phyloP scores from a whole-genome alignment of 2,329 filamentous ascomycete species.

The Colletotrichum caudatum region DNA sequence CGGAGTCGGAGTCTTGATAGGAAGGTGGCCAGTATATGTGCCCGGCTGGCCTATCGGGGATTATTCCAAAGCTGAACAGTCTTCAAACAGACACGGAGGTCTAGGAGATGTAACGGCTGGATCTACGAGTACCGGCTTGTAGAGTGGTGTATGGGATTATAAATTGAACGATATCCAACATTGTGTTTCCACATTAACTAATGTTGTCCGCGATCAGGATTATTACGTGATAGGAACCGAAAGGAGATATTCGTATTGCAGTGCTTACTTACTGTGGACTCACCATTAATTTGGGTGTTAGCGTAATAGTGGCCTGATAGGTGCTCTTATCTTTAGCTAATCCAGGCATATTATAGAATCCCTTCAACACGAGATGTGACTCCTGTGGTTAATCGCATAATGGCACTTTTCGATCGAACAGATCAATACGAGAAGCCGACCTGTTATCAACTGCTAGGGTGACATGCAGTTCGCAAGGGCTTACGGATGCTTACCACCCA shows the following conservation, averaged over 20 bases:
- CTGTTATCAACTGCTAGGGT: not conserved
- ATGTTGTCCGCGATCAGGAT: not conserved
- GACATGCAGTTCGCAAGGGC: not conserved
- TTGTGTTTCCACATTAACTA: not conserved
- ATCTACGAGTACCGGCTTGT: not conserved
- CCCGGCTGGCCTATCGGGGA: not conserved
- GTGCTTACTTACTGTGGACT: not conserved
- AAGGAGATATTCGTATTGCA: not conserved
- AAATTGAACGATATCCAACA: not conserved
- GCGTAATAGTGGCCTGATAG: no score
- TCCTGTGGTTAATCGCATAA: not conserved
- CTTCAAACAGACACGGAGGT: not conserved
- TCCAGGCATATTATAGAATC: no score
- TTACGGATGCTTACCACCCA: not conserved
- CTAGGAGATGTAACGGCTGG: not conserved
- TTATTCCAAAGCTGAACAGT: not conserved
- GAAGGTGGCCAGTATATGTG: not conserved
- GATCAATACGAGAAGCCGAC: not conserved
- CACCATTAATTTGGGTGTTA: not conserved
- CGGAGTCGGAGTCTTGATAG: not conserved
- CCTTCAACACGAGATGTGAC: not conserved
- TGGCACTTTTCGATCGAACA: not conserved
- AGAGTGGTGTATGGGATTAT: no score
- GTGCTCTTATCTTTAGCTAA: no score
- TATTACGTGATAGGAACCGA: not conserved